phyloP scores from a whole-genome alignment of 495 filamentous ascomycete genomes.

The Daldinia childiae region DNA sequence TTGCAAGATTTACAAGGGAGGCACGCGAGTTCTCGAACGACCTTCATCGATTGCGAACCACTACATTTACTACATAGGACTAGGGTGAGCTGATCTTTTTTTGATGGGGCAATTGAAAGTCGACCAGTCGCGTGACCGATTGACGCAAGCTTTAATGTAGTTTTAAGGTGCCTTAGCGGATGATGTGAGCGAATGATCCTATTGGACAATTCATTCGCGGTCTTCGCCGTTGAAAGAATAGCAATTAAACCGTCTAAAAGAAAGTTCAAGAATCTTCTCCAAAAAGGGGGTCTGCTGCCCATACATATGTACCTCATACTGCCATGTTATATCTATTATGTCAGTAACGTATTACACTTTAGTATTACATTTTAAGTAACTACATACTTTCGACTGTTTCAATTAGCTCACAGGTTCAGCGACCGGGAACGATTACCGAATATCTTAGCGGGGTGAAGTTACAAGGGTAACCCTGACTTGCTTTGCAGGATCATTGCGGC shows the following conservation, averaged over 20 bases:
- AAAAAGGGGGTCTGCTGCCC: conserved; percentile 25
- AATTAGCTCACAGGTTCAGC: conserved; percentile 28
- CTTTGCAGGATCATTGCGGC: conserved; percentile 2
- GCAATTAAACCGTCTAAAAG: conserved; percentile 23
- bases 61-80: not conserved
- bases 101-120: conserved; percentile 36
- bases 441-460: conserved; percentile 23
- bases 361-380: too few relatives aligned
- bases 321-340: too few relatives aligned
- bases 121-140: conserved; percentile 41
- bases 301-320: not conserved
- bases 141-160: conserved; percentile 35
- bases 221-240: conserved; percentile 24
- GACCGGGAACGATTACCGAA: conserved; percentile 39
- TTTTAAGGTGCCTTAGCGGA: conserved; percentile 12
- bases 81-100: conserved; percentile 41
- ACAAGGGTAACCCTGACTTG: conserved; percentile 20
- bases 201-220: conserved; percentile 39
- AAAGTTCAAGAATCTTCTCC: conserved; percentile 31
- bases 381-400: conserved; percentile 16
- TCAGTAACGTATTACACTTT: too few relatives aligned
- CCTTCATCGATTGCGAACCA: conserved; percentile 27
- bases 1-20: conserved; percentile 28
- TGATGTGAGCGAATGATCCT: conserved; percentile 26
- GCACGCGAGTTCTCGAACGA: conserved; percentile 44